Evolutionary conservation across 805 yeast genomes (phyloP), one percentile per base, ranked within the genome.

Genomic region (Wickerhamiella vanderwaltii): DNA sequence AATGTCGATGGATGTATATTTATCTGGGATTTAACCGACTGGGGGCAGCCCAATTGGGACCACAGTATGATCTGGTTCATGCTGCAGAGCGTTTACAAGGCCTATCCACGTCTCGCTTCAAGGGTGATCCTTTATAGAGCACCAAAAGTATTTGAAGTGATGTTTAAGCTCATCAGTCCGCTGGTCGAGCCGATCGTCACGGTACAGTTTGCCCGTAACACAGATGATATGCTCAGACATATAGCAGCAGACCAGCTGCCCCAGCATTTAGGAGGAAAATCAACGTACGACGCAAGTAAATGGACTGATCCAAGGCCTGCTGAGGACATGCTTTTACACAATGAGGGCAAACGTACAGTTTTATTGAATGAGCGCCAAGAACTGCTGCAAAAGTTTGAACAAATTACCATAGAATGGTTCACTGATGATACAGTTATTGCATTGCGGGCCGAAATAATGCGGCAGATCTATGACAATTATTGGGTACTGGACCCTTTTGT

Each of bases 401-500:
- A 5, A 3, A 11, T 3, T 6, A 35, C 39, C 7, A 11, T 17
- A 2, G 25, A 35, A 9, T 35, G 39, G 39, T 12, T 35, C 20
- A 9, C 16, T n/a, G 29, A 26, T n/a, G 32, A 35, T 24, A 20
- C 26, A 17, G 12, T n/a, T 4, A 5, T 17, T 6, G 5, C 22
- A 6, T 65, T 72, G 41, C 46, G 54, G 39, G 43, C 74, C 13
- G 59, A 60, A 23, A 43, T 79, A 18, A 72, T 77, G 41, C 60
- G 60, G 39, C 16, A 16, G 9, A 11, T 35, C 2, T 13, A 12
- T 6, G 18, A 17, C 6, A 35, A 35, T n/a, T 87, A 79, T 62
- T 68, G 73, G 55, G 58, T 64, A 37, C 60, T 83, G 43, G 97
- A 91, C 55, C 88, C 91, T 1, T 85, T 80, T 50, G 59, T 84